Evolutionary conservation across 495 filamentous ascomycete species (phyloP), one percentile per base, ranked within the genome.

Genomic region (Trichoderma asperelloides): DNA sequence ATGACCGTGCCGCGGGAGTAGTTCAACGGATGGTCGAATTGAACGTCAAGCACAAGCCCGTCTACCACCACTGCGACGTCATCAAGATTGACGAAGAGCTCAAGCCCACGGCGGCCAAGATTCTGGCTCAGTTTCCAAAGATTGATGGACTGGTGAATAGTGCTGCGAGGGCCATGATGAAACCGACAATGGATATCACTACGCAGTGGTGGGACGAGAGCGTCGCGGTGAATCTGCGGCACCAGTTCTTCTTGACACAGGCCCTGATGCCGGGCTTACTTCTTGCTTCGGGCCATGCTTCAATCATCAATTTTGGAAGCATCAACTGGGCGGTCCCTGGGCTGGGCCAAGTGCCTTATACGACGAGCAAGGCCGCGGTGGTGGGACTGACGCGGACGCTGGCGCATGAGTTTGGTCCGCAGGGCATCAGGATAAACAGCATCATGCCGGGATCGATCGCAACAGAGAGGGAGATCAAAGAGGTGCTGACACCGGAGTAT

Each of bases 221-320:
- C 55, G 33, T 77, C 30, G 70, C 66, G 55, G 73, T 75, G 0
- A 77, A 77, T 60, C 67, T 77, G 57, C 74, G 75, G 2, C 75
- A 77, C 43, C 71, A 75, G 51, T 77, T 77, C 71, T 77, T 83
- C 74, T 68, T 77, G 33, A 78, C 79, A 47, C 81, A 81, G 66
- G 75, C 85, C 67, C 64, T 87, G 37, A 68, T 72, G 33, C 74
- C 74, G n/a, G 78, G 78, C 21, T 76, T 76, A 73, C 25, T 60
- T 13, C 67, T 68, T 51, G 63, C 49, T 40, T 63, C 67, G 4
- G 70, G 72, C 7, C 68, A 66, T 8, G 81, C 79, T 0, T 85
- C 81, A 68, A 84, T 89, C 68, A 82, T 89, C 40, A 87, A 84
- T 74, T 82, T 83, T 65, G 73, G 80, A 2, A 83, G 81, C 66